These are phyloP conservation scores for Gnomoniopsis sp. DNA, from an alignment of 2,329 filamentous ascomycete genomes.

Conservation along the genomic window DNA sequence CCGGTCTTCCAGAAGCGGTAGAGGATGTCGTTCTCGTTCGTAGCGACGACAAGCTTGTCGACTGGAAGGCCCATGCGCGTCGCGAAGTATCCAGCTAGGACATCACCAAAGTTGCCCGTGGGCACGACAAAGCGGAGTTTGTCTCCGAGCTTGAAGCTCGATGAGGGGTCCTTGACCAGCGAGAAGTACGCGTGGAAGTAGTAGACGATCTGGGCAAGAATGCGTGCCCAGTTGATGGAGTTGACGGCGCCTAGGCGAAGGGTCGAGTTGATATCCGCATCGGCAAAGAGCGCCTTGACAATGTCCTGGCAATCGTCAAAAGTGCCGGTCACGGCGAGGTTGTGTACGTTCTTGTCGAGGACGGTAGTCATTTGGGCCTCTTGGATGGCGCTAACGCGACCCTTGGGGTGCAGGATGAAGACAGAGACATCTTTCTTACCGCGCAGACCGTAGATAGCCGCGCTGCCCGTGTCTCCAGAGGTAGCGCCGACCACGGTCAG, in stretches of 20 bases:
- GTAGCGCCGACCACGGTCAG: conserved; percentile 85
- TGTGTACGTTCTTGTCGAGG: conserved; percentile 87
- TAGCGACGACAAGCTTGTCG: conserved; percentile 87
- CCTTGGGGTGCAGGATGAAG: conserved; percentile 91
- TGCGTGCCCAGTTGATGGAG: conserved; percentile 94
- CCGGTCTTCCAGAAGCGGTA: conserved; percentile 92
- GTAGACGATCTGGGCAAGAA: conserved; percentile 94
- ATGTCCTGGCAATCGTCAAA: conserved; percentile 99
- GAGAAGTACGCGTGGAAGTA: conserved; percentile 95
- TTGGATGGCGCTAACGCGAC: conserved; percentile 86
- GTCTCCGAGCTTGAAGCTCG: conserved; percentile 60
- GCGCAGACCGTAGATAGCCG: conserved; percentile 90
- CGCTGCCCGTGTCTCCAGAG: conserved; percentile 86
- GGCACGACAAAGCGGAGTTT: conserved; percentile 84
- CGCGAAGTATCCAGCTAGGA: conserved; percentile 90
- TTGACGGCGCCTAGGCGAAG: conserved; percentile 91
- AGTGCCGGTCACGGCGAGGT: conserved; percentile 81
- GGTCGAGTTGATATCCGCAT: conserved; percentile 75
- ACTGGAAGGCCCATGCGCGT: conserved; percentile 57
- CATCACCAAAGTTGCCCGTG: conserved; percentile 95
- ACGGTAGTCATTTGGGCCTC: conserved; percentile 98
- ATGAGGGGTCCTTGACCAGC: conserved; percentile 56
- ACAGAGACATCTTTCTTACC: conserved; percentile 97
- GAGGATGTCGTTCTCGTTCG: conserved; percentile 96
- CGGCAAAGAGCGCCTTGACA: conserved; percentile 87